These are phyloP conservation scores for Panicum miliaceum DNA, from an alignment of 176 grass and related monocot species.

Conservation along the genomic window DNA sequence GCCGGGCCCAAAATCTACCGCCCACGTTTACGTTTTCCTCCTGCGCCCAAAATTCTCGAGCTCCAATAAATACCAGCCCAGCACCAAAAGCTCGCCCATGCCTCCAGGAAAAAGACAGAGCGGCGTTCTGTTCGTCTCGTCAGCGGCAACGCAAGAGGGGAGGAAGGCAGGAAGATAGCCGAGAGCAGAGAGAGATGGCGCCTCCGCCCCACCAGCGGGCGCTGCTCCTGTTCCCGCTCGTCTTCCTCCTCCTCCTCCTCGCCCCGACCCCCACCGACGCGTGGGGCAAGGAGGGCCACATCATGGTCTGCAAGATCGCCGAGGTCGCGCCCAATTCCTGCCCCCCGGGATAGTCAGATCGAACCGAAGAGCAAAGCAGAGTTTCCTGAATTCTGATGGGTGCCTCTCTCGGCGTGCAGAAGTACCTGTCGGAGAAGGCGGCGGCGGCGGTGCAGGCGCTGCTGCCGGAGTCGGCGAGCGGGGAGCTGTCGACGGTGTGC, in stretches of 20 bases:
- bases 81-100: not conserved
- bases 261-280: slow-evolving; percentile 44
- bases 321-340: slow-evolving; percentile 50
- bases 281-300: slow-evolving; percentile 96
- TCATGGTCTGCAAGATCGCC: slow-evolving; percentile 92
- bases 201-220: not conserved
- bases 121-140: not conserved
- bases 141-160: not conserved
- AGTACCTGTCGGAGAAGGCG: slow-evolving; percentile 70
- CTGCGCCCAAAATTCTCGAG: not conserved
- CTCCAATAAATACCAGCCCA: slow-evolving; percentile 22
- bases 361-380: not conserved
- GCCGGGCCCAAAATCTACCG: not conserved
- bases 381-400: not conserved
- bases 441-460: slow-evolving; percentile 68
- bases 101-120: not conserved
- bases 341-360: not conserved
- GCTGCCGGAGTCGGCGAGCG: slow-evolving; percentile 63
- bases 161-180: not conserved
- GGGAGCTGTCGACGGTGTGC: slow-evolving; percentile 80
- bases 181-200: slow-evolving; percentile 1
- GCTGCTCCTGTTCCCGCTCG: slow-evolving; percentile 28
- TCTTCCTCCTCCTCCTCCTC: slow-evolving; percentile 41
- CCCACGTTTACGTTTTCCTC: not conserved
- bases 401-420: slow-evolving; percentile 24